phyloP scores from a whole-genome alignment of 441 rosid species.

The Cnidoscolus chayamansa region DNA sequence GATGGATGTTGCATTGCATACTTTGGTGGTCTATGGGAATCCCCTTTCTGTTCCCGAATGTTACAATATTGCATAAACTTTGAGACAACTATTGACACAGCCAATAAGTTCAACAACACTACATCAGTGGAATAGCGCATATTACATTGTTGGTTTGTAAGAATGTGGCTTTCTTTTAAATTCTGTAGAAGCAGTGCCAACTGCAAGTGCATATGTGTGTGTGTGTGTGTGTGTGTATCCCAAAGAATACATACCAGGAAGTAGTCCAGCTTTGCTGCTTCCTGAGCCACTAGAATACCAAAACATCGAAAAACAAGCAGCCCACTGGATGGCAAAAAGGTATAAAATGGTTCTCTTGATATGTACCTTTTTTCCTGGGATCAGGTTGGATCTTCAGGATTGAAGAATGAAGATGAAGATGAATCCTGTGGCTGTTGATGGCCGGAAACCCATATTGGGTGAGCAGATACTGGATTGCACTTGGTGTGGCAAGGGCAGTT shows the following conservation, averaged over 20 bases:
- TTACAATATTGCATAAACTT: constrained; percentile 60
- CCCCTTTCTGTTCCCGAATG: constrained; percentile 45
- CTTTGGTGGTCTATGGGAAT: constrained; percentile 19
- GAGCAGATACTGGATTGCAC: too few relatives aligned
- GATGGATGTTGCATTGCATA: background rate
- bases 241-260: constrained; percentile 77
- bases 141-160: constrained; percentile 58
- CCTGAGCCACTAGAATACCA: constrained; percentile 79
- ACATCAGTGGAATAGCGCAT: constrained; percentile 60
- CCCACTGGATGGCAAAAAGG: constrained; percentile 45
- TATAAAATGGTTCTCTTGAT: too few relatives aligned
- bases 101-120: constrained; percentile 58
- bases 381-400: too few relatives aligned
- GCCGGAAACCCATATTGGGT: too few relatives aligned
- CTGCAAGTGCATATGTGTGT: constrained; percentile 31
- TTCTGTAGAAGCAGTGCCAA: constrained; percentile 57
- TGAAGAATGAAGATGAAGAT: too few relatives aligned
- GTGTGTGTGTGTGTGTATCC: constrained; percentile 50
- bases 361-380: too few relatives aligned
- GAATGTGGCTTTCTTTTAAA: constrained; percentile 74
- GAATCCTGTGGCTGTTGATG: too few relatives aligned
- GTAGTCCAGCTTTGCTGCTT: constrained; percentile 49
- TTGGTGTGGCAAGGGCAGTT: too few relatives aligned
- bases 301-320: constrained; percentile 66
- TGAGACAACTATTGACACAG: constrained; percentile 57